These are phyloP conservation scores for Massarina eburnea DNA, from an alignment of 2,329 filamentous ascomycete genomes.

Conservation along the genomic window DNA sequence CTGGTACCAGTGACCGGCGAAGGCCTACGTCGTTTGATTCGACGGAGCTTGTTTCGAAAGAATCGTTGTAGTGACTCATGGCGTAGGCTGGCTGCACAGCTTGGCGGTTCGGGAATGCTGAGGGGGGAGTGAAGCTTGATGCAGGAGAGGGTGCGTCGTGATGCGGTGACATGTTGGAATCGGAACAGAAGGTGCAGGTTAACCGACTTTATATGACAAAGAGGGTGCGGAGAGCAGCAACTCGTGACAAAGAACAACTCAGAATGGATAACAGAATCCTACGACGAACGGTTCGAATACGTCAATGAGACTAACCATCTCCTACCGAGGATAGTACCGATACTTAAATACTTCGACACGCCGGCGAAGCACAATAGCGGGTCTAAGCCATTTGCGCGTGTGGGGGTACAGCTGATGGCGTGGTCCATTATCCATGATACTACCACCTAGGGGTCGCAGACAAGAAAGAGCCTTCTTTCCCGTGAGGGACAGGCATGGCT, in stretches of 20 bases:
- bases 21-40: slow-evolving; percentile 38
- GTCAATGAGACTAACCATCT: slow-evolving; percentile 33
- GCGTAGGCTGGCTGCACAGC: slow-evolving; percentile 39
- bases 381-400: slow-evolving; percentile 25
- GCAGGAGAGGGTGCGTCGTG: slow-evolving; percentile 42
- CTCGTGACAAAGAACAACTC: slow-evolving; percentile 39
- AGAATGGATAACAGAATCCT: slow-evolving; percentile 14
- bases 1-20: slow-evolving; percentile 40
- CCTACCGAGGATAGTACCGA: slow-evolving; percentile 31
- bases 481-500: slow-evolving; percentile 28
- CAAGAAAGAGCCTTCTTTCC: slow-evolving; percentile 22
- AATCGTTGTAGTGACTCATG: slow-evolving; percentile 38
- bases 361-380: slow-evolving; percentile 21
- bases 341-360: slow-evolving; percentile 42
- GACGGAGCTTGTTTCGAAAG: slow-evolving; percentile 42
- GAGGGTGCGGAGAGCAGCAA: slow-evolving; percentile 22
- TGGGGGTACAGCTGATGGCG: slow-evolving; percentile 45
- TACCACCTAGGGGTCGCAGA: slow-evolving; percentile 25
- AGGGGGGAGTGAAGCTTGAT: slow-evolving; percentile 33
- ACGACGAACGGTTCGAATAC: slow-evolving; percentile 36
- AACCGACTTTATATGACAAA: slow-evolving; percentile 33
- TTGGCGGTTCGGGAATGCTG: slow-evolving; percentile 29
- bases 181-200: slow-evolving; percentile 10
- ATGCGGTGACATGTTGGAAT: slow-evolving; percentile 41
- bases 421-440: slow-evolving; percentile 26